Conservation (phyloP, 2,329 filamentous ascomycete species). For the Fusarium globosum region DNA sequence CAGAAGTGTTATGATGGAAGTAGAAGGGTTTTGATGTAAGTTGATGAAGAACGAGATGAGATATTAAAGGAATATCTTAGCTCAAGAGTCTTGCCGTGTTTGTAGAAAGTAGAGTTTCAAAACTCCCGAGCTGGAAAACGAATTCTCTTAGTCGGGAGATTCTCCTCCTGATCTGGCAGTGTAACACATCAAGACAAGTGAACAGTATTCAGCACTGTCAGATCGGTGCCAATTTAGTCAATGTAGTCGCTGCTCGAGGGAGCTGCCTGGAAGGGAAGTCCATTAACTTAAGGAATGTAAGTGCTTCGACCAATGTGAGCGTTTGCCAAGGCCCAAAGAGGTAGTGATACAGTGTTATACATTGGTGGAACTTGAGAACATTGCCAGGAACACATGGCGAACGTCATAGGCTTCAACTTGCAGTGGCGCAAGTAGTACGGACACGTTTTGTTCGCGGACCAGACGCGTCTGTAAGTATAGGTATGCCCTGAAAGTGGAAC, state of each 20-base stretch:
- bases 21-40: not conserved
- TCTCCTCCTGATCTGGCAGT: not conserved
- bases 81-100: not conserved
- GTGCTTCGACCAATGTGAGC: not conserved
- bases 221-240: fast-evolving
- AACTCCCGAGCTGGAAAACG: fast-evolving
- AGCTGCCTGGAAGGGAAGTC: not conserved
- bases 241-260: not conserved
- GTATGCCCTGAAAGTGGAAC: too few relatives aligned
- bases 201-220: not conserved
- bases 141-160: not conserved
- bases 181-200: not conserved
- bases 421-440: not conserved
- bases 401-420: not conserved
- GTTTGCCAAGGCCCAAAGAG: fast-evolving
- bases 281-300: not conserved
- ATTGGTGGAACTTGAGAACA: not conserved
- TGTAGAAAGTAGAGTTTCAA: not conserved
- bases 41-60: not conserved
- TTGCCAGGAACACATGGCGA: not conserved
- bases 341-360: not conserved
- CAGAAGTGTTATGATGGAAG: not conserved
- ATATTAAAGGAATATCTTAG: fast-evolving
- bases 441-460: fast-evolving
- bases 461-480: fast-evolving